Evolutionary conservation across 768 basidiomycete species (phyloP), one percentile per base, ranked within the genome.

Genomic region (Mycena crocata): DNA sequence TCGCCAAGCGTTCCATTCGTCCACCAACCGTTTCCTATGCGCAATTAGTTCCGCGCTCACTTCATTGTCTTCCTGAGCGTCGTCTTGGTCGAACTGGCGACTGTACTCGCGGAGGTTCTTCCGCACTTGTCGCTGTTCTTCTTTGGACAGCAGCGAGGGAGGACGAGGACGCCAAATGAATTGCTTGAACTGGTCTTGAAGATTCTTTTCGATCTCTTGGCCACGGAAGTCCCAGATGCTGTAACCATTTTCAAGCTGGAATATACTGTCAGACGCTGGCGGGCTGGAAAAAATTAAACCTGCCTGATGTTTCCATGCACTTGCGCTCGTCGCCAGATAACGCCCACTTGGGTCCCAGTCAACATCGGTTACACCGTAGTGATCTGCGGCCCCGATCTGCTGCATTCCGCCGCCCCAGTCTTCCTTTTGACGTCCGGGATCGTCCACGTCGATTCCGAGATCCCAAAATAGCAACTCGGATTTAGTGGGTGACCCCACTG

Each of bases 1-100:
- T 58, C 96, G 88, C 97, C 97, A 99, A 37, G 96, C 93, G 80
- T 99, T 97, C 97, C 97, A 99, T 80, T 99, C 97, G 73, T 97
- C 94, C 71, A 98, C 91, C 57, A 98, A 85, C 49, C 97, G 87
- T 77, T 93, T 93, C 65, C 97, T 87, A 68, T 90, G 89, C 21
- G 94, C 94, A 68, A 96, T 87, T 28, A 97, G 87, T 80, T 98
- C 97, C 7, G 95, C 95, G 71, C 91, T 95, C 73, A 95, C 93
- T 72, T 92, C 93, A 77, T 90, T 94, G 81, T 96, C 95, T 76
- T 98, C 95, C 24, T 92, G 89, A 31, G 95, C 94, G 76, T 98
- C 97, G 73, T 97, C 95, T 80, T 98, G 96, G 56, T 99, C 97
- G 77, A 98, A 98, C 39, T 84, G 80, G 14, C 94, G 89, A 72